Evolutionary conservation across 495 filamentous ascomycete genomes (phyloP), one percentile per base, ranked within the genome.

Genomic region (Penicillium alfredii): DNA sequence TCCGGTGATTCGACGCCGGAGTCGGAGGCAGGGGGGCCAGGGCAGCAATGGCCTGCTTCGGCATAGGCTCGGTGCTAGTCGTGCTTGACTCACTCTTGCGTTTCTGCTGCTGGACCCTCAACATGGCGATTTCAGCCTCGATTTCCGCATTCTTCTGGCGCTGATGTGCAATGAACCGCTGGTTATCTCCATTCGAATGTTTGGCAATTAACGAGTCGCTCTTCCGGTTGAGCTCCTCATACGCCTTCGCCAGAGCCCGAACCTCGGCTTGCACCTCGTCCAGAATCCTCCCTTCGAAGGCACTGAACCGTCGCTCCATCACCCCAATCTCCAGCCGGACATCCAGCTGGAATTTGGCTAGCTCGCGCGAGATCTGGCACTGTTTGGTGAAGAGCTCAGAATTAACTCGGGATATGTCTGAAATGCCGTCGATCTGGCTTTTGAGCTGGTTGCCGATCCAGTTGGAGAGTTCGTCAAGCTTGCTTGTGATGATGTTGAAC

Each of bases 381-480:
- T 48, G 40, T 18, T 40, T 43, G 17, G 16, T 13, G n/a, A 14
- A 13, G 3, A 52, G 28, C 1, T 48, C 44, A 4, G 36, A 20
- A n/a, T 45, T 48, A 6, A 33, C 21, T n/a, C 40, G 36, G 8
- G 28, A 18, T 6, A 45, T 12, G 20, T 53, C 49, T 0, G 30
- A 19, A 8, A 38, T 30, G 11, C 9, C 33, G 18, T 30, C 13
- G 4, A 37, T 39, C 14, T 45, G 37, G 17, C 33, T 34, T 2
- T 36, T 35, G 22, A 53, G 45, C 8, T 53, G 41, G 21, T 35
- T 31, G 8, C 35, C 19, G n/a, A 49, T 29, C 49, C 49, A 49
- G 19, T 14, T 26, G 1, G 34, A 39, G 1, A 49, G 31, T 11
- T 49, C 45, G 6, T 45, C 36, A 3, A 45, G 4, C 12, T 42